Conservation (phyloP, 768 basidiomycete species). For the Boletus tylopilopsis region DNA sequence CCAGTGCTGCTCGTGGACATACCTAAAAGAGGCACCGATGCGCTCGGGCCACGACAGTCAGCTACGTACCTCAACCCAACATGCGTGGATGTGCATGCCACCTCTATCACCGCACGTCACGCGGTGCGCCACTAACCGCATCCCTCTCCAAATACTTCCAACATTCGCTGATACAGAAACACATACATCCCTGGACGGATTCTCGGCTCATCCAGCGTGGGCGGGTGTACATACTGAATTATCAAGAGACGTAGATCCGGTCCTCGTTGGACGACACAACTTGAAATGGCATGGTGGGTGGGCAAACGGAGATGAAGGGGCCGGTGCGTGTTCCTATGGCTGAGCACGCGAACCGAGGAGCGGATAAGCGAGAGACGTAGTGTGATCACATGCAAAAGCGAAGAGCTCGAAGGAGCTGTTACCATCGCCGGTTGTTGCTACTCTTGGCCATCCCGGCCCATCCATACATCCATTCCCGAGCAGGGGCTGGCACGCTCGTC, state of each 20-base stretch:
- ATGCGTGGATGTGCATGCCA: slow-evolving; percentile 36
- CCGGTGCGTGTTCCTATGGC: slow-evolving; percentile 32
- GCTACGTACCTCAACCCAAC: slow-evolving; percentile 35
- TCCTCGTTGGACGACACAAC: slow-evolving; percentile 24
- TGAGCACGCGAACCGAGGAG: slow-evolving; percentile 9
- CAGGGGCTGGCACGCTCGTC: too few relatives aligned
- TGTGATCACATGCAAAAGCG: slow-evolving; percentile 29
- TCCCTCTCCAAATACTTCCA: slow-evolving; percentile 21
- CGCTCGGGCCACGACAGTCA: not conserved
- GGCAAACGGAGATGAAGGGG: slow-evolving; percentile 29
- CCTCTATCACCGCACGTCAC: not conserved
- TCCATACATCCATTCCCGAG: too few relatives aligned
- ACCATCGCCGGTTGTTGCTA: slow-evolving; percentile 30
- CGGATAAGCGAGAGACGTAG: slow-evolving; percentile 13
- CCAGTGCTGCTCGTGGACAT: slow-evolving; percentile 41
- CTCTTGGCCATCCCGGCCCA: too few relatives aligned
- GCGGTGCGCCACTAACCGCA: not conserved
- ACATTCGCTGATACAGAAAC: slow-evolving; percentile 31
- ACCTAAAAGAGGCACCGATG: slow-evolving; percentile 20
- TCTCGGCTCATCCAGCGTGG: not conserved
- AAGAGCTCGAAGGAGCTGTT: slow-evolving; percentile 43
- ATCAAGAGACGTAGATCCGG: slow-evolving; percentile 21
- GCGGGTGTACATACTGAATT: slow-evolving; percentile 20
- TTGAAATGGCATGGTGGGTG: slow-evolving; percentile 24
- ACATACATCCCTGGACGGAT: slow-evolving; percentile 19